Evolutionary conservation across 2,329 filamentous ascomycete genomes (phyloP), one percentile per base, ranked within the genome.

Genomic region (Didymella arachidicola): DNA sequence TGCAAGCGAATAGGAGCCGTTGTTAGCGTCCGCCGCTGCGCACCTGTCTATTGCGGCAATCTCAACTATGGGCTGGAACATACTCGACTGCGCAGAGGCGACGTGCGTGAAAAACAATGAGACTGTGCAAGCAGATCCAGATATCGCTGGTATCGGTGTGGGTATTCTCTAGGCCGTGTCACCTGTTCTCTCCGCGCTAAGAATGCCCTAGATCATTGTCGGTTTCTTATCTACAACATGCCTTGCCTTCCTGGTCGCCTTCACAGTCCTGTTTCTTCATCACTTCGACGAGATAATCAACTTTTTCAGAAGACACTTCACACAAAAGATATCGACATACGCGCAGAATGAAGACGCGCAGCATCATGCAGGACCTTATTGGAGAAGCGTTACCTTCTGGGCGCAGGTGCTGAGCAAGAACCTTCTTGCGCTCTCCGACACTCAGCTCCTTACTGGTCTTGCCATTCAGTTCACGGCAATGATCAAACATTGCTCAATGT

Each of bases 401-500:
- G 66, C 64, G n/a, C 57, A 48, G 14, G 70, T 74, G 4, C 64
- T 74, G 0, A 68, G 67, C 67, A 72, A 72, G 57, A 74, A 74
- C 55, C 62, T 74, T 1, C 66, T 74, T 27, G 64, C 72, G 0
- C 65, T 74, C 38, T 68, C 65, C 34, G 72, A 74, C 38, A 74
- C 72, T 1, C 71, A 73, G 22, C 66, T 74, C 8, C 57, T 73
- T 10, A 74, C 72, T 0, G 72, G 72, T 5, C 61, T 74, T 1
- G 70, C 72, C 1, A 67, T 74, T 22, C 72, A 74, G 29, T 73
- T 73, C 59, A 70, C 70, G 2, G 72, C 70, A 16, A 50, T 74
- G 56, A 54, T 74, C 4, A 64, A 72, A 30, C 72, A 74, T 59
- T 74, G 72, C 59, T 50, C 64, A 3, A 60, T 74, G 39, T 68